These are phyloP conservation scores for Parasitella parasitica DNA, from an alignment of 371 early-diverging fungal genomes.

Conservation along the genomic window DNA sequence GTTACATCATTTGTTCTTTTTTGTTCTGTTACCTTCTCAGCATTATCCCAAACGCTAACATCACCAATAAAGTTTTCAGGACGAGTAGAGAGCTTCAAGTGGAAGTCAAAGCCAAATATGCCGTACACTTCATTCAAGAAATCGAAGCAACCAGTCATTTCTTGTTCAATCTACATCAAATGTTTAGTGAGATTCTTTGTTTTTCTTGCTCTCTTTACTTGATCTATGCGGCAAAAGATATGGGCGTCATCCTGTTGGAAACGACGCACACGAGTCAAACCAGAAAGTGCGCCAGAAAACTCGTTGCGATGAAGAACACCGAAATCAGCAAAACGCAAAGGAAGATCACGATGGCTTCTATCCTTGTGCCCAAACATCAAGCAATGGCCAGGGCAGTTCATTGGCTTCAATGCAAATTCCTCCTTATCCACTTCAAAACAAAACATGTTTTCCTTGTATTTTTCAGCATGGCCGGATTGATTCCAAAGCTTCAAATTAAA, in stretches of 20 bases:
- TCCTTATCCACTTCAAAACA: constrained; percentile 87
- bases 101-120: constrained; percentile 92
- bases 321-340: constrained; percentile 98
- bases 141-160: constrained; percentile 79
- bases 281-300: constrained; percentile 95
- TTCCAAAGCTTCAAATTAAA: constrained; percentile 98
- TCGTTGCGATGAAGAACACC: constrained; percentile 99
- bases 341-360: constrained; percentile 96
- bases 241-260: constrained; percentile 99
- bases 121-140: constrained; percentile 86
- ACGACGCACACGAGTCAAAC: constrained; percentile 98
- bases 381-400: constrained; percentile 99
- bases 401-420: constrained; percentile 97
- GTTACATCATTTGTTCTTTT: background rate
- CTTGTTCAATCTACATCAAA: constrained; percentile 53
- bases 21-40: constrained; percentile 73
- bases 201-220: constrained; percentile 48
- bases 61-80: constrained; percentile 98
- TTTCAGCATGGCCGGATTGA: constrained; percentile 98
- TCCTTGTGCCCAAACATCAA: constrained; percentile 94
- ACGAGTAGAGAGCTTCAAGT: constrained; percentile 93
- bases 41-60: constrained; percentile 93
- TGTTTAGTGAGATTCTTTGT: background rate
- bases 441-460: constrained; percentile 99
- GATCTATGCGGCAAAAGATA: constrained; percentile 93